Evolutionary conservation across 805 yeast genomes (phyloP).

Genomic region (Dipodascopsis uninucleata): DNA sequence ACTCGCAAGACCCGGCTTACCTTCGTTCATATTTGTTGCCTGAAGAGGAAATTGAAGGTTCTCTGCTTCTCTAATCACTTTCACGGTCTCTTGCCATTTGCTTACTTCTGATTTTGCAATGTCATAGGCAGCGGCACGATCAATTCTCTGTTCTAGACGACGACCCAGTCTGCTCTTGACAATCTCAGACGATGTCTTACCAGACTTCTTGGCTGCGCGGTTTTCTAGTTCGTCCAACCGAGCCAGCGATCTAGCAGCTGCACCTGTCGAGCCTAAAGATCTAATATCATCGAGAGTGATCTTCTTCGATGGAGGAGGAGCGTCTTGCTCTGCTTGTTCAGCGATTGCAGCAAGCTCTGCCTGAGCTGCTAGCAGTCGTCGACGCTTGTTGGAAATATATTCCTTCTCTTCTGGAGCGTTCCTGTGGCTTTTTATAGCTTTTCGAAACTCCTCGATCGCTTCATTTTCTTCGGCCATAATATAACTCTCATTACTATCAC

Average conservation of each 20-base stretch:
- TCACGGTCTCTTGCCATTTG: conserved; percentile 84
- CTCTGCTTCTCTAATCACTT: conserved; percentile 76
- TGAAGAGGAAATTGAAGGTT: conserved; percentile 73
- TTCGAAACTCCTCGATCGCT: too few species aligned
- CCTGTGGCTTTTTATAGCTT: too few species aligned
- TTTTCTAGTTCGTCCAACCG: conserved; percentile 42
- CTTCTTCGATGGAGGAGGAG: conserved; percentile 39
- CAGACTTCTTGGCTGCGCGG: conserved; percentile 26
- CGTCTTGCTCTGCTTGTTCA: neutral
- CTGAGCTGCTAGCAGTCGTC: neutral
- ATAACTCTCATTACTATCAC: conserved; percentile 24
- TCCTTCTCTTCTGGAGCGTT: conserved; percentile 27
- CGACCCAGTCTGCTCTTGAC: conserved; percentile 79
- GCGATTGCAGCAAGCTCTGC: neutral
- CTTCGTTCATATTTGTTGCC: conserved; percentile 30
- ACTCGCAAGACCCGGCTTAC: conserved; percentile 4
- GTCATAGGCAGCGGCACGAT: conserved; percentile 85
- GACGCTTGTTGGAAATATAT: conserved; percentile 6
- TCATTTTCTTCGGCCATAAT: conserved; percentile 26
- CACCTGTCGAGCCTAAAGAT: conserved; percentile 58
- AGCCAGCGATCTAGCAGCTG: conserved; percentile 49
- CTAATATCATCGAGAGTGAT: conserved; percentile 52
- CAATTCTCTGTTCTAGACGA: conserved; percentile 78
- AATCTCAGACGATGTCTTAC: too few species aligned
- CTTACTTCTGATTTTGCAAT: conserved; percentile 80